Conservation (phyloP, 1,284 basidiomycete genomes). For the Schizophyllum commune region DNA sequence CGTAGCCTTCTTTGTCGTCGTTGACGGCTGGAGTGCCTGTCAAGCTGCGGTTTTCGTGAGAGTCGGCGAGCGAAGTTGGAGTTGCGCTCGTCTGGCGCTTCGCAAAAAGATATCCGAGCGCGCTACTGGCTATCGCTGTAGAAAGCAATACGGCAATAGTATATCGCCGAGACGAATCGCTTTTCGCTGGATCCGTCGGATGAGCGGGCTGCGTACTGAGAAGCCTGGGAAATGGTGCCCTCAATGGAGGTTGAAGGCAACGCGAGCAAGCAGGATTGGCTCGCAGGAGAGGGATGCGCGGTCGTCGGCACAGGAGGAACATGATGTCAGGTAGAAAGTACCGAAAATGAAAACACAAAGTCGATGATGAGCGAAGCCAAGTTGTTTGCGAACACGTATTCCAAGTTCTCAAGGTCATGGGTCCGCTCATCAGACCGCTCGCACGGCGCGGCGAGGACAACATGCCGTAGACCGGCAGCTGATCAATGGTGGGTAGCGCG, state of each 20-base stretch:
- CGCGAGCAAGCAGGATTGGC: neutral
- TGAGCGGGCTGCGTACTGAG: neutral
- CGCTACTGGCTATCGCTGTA: neutral
- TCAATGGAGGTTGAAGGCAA: neutral
- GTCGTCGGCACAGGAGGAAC: too few species aligned
- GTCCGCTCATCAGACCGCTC: too few species aligned
- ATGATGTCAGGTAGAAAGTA: too few species aligned
- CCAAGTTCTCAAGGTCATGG: too few species aligned
- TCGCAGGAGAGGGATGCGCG: too few species aligned
- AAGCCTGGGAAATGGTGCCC: neutral
- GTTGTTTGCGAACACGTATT: neutral
- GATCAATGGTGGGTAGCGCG: too few species aligned
- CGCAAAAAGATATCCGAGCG: neutral
- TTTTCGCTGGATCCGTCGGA: neutral
- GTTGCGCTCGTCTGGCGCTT: neutral
- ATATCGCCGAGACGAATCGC: neutral
- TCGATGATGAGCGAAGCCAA: neutral
- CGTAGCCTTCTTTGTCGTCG: slow-evolving; percentile 16
- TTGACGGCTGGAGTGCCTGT: too few species aligned
- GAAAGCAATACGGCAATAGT: neutral
- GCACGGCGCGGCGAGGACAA: too few species aligned
- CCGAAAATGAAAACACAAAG: too few species aligned
- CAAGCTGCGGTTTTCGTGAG: too few species aligned
- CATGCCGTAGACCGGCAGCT: too few species aligned
- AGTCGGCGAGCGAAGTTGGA: neutral